A percentile compares a stretch with the other conserved stretches of the same genome.
These are phyloP conservation scores for Aspergillus carlsbadensis DNA, from an alignment of 495 filamentous ascomycete species.

Conservation along the genomic window DNA sequence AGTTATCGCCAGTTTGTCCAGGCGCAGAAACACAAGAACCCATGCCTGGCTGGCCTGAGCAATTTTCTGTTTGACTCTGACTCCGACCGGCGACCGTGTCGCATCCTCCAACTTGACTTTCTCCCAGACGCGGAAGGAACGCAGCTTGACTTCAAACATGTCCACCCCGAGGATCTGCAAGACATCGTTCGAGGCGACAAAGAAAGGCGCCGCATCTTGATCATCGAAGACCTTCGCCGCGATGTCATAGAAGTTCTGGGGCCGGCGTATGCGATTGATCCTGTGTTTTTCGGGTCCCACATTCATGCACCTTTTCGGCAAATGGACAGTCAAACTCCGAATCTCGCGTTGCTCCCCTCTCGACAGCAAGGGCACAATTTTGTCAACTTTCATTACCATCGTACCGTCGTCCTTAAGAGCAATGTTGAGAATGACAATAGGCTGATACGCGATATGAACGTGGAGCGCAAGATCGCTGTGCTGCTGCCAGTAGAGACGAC, in stretches of 20 bases:
- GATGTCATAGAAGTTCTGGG: neutral
- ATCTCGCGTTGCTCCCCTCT: conserved; percentile 4
- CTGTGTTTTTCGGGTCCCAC: neutral
- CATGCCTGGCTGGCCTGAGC: neutral
- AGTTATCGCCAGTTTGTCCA: neutral
- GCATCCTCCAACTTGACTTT: neutral
- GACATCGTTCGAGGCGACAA: neutral
- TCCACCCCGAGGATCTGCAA: neutral
- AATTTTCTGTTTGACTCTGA: neutral
- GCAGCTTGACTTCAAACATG: neutral
- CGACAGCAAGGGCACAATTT: conserved; percentile 1
- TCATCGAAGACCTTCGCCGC: neutral
- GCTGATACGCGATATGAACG: conserved; percentile 4
- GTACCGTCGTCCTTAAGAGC: neutral
- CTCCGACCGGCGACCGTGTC: neutral
- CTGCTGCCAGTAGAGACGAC: neutral
- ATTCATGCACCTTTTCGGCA: neutral
- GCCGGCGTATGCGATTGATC: neutral
- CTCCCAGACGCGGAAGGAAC: neutral
- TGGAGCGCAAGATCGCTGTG: conserved; percentile 1
- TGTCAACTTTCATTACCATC: conserved; percentile 9
- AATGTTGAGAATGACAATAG: neutral
- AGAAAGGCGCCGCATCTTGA: neutral
- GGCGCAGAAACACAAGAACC: neutral
- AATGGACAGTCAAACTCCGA: neutral